Evolutionary conservation across 345 rosid species (phyloP).

Genomic region (Sisymbrium irio): DNA sequence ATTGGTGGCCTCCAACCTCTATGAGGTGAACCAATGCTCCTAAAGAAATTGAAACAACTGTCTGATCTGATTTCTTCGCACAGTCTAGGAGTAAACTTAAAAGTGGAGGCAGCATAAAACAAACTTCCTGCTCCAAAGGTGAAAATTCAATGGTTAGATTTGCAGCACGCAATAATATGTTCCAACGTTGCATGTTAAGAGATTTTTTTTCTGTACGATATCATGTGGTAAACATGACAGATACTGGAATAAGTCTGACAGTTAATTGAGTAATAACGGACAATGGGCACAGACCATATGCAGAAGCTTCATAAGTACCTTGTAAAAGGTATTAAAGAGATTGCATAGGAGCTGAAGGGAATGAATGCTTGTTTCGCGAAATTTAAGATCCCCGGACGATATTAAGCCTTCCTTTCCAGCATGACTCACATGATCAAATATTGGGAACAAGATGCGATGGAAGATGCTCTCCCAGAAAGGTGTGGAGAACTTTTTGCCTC

Average conservation of each 20-base stretch:
- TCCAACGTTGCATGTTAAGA: conserved; percentile 6
- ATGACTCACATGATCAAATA: conserved; percentile 87
- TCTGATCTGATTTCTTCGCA: conserved; percentile 93
- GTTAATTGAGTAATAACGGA: conserved; percentile 10
- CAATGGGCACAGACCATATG: not conserved
- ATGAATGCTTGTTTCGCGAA: conserved; percentile 89
- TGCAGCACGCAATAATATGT: conserved; percentile 7
- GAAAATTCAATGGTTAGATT: conserved; percentile 15
- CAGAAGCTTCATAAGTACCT: conserved; percentile 36
- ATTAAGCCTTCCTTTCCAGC: conserved; percentile 75
- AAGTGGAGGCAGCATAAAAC: conserved; percentile 97
- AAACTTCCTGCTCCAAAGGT: conserved; percentile 70
- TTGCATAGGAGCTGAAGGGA: conserved; percentile 85
- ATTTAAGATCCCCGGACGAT: conserved; percentile 73
- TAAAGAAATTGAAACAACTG: conserved; percentile 93
- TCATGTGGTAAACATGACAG: conserved; percentile 14
- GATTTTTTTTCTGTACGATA: not conserved
- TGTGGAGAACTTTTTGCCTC: conserved; percentile 80
- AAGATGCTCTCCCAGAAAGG: conserved; percentile 95
- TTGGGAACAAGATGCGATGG: conserved; percentile 88
- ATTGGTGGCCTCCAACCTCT: conserved; percentile 98
- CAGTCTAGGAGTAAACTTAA: conserved; percentile 91
- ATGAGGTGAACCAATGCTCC: conserved; percentile 97
- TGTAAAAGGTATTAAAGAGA: conserved; percentile 77
- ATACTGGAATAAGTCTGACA: conserved; percentile 12